A percentile compares a stretch with the other conserved stretches of the same genome.
These are phyloP conservation scores for Quercus alba DNA, from an alignment of 306 rosid genomes.

Conservation along the genomic window DNA sequence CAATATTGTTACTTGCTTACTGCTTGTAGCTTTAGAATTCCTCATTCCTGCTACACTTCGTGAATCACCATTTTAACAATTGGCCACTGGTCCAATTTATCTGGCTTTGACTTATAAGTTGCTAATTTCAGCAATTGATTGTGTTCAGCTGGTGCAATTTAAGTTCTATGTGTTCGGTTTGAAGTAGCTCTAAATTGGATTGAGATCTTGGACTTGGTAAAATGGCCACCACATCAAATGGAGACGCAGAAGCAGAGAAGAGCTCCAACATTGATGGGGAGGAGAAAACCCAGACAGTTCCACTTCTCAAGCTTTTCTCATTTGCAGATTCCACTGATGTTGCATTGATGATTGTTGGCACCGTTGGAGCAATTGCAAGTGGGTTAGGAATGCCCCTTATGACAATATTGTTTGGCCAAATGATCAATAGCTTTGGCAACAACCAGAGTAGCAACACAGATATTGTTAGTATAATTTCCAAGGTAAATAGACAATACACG, in stretches of 20 bases:
- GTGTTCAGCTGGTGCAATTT: constrained; percentile 1
- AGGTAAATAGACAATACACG: constrained; percentile 14
- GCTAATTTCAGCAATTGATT: neutral
- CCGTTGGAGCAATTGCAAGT: constrained; percentile 37
- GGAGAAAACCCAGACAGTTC: constrained; percentile 23
- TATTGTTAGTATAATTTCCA: constrained; percentile 23
- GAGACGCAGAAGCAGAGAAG: constrained; percentile 5
- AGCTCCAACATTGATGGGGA: neutral
- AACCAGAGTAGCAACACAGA: constrained; percentile 6
- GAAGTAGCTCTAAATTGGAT: neutral
- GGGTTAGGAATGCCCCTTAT: constrained; percentile 35
- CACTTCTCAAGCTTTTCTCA: constrained; percentile 42
- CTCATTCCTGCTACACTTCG: neutral
- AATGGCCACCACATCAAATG: constrained; percentile 18
- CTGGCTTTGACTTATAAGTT: neutral
- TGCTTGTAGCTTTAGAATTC: neutral
- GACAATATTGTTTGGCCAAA: constrained; percentile 33
- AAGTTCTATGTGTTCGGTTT: neutral
- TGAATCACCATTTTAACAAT: neutral
- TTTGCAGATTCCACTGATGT: constrained; percentile 40
- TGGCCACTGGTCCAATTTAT: neutral
- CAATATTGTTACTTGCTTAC: neutral
- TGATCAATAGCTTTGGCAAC: constrained; percentile 33
- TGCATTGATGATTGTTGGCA: constrained; percentile 32
- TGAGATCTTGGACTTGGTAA: neutral